These are phyloP conservation scores for Seiridium cupressi DNA, from an alignment of 2,329 filamentous ascomycete genomes.

Conservation along the genomic window DNA sequence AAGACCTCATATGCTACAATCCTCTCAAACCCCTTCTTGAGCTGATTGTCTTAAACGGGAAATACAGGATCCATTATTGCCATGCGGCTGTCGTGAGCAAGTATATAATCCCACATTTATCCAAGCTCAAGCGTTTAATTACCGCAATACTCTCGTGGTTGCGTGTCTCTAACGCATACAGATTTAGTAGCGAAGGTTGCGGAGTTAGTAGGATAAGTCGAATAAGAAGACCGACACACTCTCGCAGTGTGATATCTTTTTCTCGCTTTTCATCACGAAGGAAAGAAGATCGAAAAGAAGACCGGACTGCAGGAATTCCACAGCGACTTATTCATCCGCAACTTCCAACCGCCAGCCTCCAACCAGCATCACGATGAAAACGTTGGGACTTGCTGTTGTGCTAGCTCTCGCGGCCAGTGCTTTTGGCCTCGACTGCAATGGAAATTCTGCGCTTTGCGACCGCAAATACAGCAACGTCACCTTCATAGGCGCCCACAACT, in stretches of 20 bases:
- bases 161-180: too few species aligned
- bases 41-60: too few species aligned
- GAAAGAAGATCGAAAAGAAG: too few species aligned
- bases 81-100: not conserved
- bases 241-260: too few species aligned
- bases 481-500: conserved; percentile 65
- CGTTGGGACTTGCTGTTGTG: conserved; percentile 10
- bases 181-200: too few species aligned
- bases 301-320: too few species aligned
- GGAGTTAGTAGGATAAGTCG: too few species aligned
- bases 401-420: conserved; percentile 19
- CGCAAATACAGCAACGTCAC: conserved; percentile 58
- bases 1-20: too few species aligned
- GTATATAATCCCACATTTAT: not conserved
- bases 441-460: conserved; percentile 51
- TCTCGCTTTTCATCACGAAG: too few species aligned
- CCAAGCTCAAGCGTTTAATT: not conserved
- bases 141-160: too few species aligned
- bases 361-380: conserved; percentile 11
- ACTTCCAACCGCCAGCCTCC: not conserved
- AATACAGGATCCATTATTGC: not conserved
- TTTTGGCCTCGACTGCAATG: conserved; percentile 49
- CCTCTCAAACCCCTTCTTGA: too few species aligned
- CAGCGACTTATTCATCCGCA: not conserved
- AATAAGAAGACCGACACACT: too few species aligned